Evolutionary conservation across 331 rosid species (phyloP).

Genomic region (Erythrophleum ivorense): DNA sequence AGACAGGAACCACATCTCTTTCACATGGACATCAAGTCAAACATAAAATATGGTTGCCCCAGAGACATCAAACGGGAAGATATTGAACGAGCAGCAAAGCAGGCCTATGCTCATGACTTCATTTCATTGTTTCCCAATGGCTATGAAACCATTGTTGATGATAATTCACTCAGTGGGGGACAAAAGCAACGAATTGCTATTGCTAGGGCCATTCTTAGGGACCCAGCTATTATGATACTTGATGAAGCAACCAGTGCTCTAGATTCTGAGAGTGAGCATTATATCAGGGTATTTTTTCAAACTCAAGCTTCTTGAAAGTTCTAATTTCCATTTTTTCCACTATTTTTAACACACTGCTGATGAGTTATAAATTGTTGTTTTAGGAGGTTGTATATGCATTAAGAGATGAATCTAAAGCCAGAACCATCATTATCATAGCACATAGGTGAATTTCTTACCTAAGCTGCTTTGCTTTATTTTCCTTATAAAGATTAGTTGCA

Average conservation of each 20-base stretch:
- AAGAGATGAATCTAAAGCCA: conserved; percentile 50
- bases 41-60: conserved; percentile 70
- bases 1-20: conserved; percentile 77
- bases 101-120: conserved; percentile 73
- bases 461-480: not conserved
- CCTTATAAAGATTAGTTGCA: not conserved
- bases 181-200: conserved; percentile 89
- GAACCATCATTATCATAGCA: conserved; percentile 71
- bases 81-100: conserved; percentile 71
- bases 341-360: conserved; percentile 11
- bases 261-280: conserved; percentile 76
- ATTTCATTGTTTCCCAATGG: conserved; percentile 76
- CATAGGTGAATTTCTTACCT: conserved; percentile 56
- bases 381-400: conserved; percentile 60
- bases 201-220: conserved; percentile 82
- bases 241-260: conserved; percentile 90
- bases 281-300: conserved; percentile 53
- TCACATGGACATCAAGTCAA: conserved; percentile 73
- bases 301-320: conserved; percentile 18
- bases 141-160: conserved; percentile 76
- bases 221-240: conserved; percentile 71
- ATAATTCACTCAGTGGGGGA: conserved; percentile 75
- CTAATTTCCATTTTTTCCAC: not conserved
- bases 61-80: conserved; percentile 55
- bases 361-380: conserved; percentile 33